Percentiles rank a stretch among this genome's conserved stretches.
Evolutionary conservation across 2,329 filamentous ascomycete species (phyloP).

Genomic region (Zymoseptoria crescenta): DNA sequence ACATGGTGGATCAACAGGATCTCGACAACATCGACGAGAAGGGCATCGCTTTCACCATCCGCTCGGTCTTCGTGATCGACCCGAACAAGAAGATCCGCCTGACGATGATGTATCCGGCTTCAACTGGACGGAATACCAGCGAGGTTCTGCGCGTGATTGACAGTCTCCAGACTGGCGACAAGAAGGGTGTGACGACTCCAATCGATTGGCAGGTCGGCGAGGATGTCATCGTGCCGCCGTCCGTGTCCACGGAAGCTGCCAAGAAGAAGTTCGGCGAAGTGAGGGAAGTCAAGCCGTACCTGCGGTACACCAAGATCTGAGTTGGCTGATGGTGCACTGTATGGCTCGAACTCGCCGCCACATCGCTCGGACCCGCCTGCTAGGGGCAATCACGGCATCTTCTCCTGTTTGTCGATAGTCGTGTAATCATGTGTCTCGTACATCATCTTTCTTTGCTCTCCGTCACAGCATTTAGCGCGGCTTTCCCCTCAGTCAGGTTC

Average conservation of each 20-base stretch:
- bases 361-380: neutral
- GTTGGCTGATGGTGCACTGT: conserved; percentile 1
- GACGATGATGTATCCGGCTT: conserved; percentile 67
- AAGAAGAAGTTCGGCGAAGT: conserved; percentile 77
- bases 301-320: conserved; percentile 56
- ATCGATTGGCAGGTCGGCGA: conserved; percentile 86
- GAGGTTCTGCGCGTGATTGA: conserved; percentile 54
- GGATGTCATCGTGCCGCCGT: conserved; percentile 85
- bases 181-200: conserved; percentile 60
- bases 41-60: conserved; percentile 55
- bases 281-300: conserved; percentile 56
- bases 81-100: conserved; percentile 54
- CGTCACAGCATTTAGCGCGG: neutral
- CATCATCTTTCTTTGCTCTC: conserved; percentile 1
- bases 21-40: conserved; percentile 52
- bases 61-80: conserved; percentile 58
- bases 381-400: neutral
- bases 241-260: conserved; percentile 75
- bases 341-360: neutral
- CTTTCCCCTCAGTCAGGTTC: neutral
- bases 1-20: conserved; percentile 48
- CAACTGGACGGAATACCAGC: conserved; percentile 56
- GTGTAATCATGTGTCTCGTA: conserved; percentile 3
- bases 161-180: conserved; percentile 61
- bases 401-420: neutral